Evolutionary conservation across 106 monocot genomes (phyloP).

Genomic region (Dendrobium huoshanense): DNA sequence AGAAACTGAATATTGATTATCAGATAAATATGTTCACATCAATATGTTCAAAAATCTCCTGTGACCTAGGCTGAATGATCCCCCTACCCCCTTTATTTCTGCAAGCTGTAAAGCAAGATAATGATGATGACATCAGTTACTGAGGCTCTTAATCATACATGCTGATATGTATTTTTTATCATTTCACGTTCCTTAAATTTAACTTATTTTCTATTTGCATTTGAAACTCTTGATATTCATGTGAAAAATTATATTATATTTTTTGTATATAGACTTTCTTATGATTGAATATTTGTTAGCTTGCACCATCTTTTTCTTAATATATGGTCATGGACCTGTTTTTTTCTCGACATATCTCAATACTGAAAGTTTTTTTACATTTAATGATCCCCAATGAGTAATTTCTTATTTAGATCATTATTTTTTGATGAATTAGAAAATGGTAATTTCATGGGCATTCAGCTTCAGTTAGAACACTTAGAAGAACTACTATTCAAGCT

Average conservation of each 20-base stretch:
- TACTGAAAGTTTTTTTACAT: neutral
- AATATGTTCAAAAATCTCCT: neutral
- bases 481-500: slow-evolving; percentile 53
- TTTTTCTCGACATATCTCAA: neutral
- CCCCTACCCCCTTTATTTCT: neutral
- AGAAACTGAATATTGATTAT: neutral
- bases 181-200: neutral
- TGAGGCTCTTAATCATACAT: neutral
- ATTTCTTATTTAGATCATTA: neutral
- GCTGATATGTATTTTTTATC: neutral
- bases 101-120: neutral
- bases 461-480: slow-evolving; percentile 48
- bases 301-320: neutral
- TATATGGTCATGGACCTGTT: neutral
- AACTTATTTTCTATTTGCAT: neutral
- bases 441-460: slow-evolving; percentile 2
- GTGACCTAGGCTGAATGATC: neutral
- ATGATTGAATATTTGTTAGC: neutral
- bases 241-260: neutral
- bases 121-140: neutral
- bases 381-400: neutral
- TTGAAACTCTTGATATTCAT: neutral
- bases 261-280: neutral
- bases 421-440: neutral
- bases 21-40: neutral